These are phyloP conservation scores for Dianthus caryophyllus DNA, from an alignment of 148 eudicot genomes.

Conservation along the genomic window DNA sequence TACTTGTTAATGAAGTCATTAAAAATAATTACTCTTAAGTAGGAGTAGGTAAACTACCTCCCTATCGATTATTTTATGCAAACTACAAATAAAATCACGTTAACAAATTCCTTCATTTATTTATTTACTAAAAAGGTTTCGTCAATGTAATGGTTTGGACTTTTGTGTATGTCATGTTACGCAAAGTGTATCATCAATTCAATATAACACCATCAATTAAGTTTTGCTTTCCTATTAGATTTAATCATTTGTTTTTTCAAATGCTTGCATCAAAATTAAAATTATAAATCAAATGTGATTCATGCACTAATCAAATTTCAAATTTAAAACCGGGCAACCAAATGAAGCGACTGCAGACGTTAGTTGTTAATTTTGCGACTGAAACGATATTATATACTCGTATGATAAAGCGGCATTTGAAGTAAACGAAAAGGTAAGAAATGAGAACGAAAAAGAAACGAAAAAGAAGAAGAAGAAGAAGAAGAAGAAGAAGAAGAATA, in stretches of 20 bases:
- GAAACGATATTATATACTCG: too few species aligned
- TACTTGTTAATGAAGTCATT: background rate
- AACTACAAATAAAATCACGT: background rate
- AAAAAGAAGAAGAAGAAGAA: too few species aligned
- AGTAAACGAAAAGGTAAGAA: background rate
- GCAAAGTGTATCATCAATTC: background rate
- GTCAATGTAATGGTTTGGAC: background rate
- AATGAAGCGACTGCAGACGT: too few species aligned
- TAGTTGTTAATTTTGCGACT: too few species aligned
- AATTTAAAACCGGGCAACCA: background rate
- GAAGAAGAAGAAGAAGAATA: background rate
- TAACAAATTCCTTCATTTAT: background rate
- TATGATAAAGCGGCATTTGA: too few species aligned
- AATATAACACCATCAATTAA: background rate
- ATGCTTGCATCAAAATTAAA: too few species aligned
- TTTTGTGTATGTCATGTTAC: conserved; percentile 11
- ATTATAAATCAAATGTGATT: background rate
- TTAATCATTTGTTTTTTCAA: background rate
- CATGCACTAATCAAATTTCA: background rate
- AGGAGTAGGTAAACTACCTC: conserved; percentile 11
- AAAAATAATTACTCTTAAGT: background rate
- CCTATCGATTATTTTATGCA: background rate
- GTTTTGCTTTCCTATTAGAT: background rate
- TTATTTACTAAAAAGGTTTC: background rate
- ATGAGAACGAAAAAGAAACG: background rate